phyloP scores from a whole-genome alignment of 1,139 yeast genomes.

The Pichia sp. region DNA sequence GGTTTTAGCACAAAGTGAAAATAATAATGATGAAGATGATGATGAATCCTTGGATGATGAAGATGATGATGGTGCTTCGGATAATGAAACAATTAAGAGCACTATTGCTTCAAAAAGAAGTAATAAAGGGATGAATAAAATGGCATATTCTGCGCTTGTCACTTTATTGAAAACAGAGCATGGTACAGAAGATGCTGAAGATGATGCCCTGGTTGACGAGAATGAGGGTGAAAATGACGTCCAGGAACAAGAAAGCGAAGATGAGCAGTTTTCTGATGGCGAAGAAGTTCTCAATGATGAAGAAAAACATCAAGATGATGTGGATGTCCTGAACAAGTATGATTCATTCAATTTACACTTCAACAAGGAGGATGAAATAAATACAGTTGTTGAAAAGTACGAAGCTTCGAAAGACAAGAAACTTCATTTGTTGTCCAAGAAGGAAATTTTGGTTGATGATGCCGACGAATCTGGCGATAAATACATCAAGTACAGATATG shows the following conservation, averaged over 20 bases:
- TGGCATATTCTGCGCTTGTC: slow-evolving; percentile 70
- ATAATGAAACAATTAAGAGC: not conserved
- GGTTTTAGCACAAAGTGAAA: slow-evolving; percentile 9
- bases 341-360: slow-evolving; percentile 79
- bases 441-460: slow-evolving; percentile 1
- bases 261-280: slow-evolving; percentile 30
- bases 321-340: slow-evolving; percentile 23
- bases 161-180: slow-evolving; percentile 47
- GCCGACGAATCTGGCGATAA: slow-evolving; percentile 9
- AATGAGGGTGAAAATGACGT: slow-evolving; percentile 26
- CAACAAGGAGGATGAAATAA: slow-evolving; percentile 39
- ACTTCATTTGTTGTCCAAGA: slow-evolving; percentile 5
- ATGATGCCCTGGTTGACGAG: slow-evolving; percentile 18
- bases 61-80: slow-evolving; percentile 11
- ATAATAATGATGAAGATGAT: slow-evolving; percentile 10
- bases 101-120: slow-evolving; percentile 15
- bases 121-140: slow-evolving; percentile 27
- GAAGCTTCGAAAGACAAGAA: slow-evolving; percentile 11
- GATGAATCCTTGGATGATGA: slow-evolving; percentile 12
- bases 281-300: slow-evolving; percentile 27
- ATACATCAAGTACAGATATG: slow-evolving; percentile 16
- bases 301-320: slow-evolving; percentile 27
- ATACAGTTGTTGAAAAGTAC: slow-evolving; percentile 28
- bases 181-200: slow-evolving; percentile 16
- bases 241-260: slow-evolving; percentile 23